These are phyloP conservation scores for Clonostachys rhizophaga DNA, from an alignment of 2,329 filamentous ascomycete genomes.

Conservation along the genomic window DNA sequence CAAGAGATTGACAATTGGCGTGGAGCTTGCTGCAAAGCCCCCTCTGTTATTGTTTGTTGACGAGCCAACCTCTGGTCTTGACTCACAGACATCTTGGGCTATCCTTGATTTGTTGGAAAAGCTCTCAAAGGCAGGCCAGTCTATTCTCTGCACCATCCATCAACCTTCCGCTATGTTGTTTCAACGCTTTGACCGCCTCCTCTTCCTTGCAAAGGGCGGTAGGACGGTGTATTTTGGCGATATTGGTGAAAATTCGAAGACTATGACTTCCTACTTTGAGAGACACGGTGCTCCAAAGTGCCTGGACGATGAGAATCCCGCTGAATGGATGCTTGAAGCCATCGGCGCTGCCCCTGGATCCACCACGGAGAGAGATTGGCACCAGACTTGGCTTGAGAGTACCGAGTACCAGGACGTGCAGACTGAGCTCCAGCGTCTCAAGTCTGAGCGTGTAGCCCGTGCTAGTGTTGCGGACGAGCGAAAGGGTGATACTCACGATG, in stretches of 20 bases:
- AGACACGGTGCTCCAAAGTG: constrained; percentile 53
- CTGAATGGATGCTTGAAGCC: constrained; percentile 64
- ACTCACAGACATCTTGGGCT: constrained; percentile 54
- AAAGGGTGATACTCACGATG: constrained; percentile 14
- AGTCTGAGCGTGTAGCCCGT: constrained; percentile 22
- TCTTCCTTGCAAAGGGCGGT: constrained; percentile 57
- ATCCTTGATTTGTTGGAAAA: constrained; percentile 55
- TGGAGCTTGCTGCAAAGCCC: constrained; percentile 47
- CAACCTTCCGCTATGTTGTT: constrained; percentile 44
- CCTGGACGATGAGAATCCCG: constrained; percentile 55
- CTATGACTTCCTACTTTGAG: constrained; percentile 56
- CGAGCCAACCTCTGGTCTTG: constrained; percentile 53
- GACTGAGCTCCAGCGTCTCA: constrained; percentile 43
- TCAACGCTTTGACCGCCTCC: constrained; percentile 48
- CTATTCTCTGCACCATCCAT: constrained; percentile 45
- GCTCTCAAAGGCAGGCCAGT: constrained; percentile 44
- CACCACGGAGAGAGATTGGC: constrained; percentile 67
- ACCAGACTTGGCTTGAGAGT: constrained; percentile 46
- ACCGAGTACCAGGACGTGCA: constrained; percentile 23
- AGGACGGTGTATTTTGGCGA: constrained; percentile 63
- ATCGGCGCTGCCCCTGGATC: constrained; percentile 25
- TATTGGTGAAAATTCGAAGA: constrained; percentile 50
- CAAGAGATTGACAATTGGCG: constrained; percentile 54
- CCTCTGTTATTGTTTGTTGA: constrained; percentile 54
- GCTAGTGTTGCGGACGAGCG: constrained; percentile 60